A percentile compares a stretch with the other conserved stretches of the same genome.
phyloP scores from a whole-genome alignment of 2,329 filamentous ascomycete genomes.

The Diaporthe sp. region DNA sequence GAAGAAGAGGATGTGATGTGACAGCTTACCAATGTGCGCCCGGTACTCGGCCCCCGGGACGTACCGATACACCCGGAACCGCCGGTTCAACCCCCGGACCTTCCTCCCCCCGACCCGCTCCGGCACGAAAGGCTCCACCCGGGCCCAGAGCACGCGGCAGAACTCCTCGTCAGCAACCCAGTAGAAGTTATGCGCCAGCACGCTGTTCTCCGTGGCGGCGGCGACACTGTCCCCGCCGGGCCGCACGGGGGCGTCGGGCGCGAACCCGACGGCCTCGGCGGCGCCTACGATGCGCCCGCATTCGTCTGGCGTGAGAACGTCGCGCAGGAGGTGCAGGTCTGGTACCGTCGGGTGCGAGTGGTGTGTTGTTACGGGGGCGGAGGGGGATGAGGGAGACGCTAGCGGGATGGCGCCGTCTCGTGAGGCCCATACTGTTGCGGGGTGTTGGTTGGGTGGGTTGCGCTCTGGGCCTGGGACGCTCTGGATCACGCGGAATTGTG shows the following conservation, averaged over 20 bases:
- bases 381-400: constrained; percentile 44
- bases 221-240: constrained; percentile 72
- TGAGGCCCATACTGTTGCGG: constrained; percentile 74
- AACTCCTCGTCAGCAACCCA: constrained; percentile 76
- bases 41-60: constrained; percentile 80
- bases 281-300: constrained; percentile 76
- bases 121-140: constrained; percentile 71
- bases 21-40: constrained; percentile 66
- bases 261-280: constrained; percentile 74
- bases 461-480: constrained; percentile 69
- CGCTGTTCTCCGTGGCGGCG: constrained; percentile 62
- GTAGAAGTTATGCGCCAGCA: constrained; percentile 80
- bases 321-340: constrained; percentile 69
- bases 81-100: constrained; percentile 74
- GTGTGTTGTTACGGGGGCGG: constrained; percentile 61
- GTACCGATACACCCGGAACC: constrained; percentile 80
- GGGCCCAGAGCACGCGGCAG: constrained; percentile 72
- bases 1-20: not conserved
- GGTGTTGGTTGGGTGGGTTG: constrained; percentile 77
- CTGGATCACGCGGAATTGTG: constrained; percentile 69
- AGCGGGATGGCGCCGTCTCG: constrained; percentile 68
- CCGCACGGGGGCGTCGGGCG: constrained; percentile 75
- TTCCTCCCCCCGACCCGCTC: constrained; percentile 64
- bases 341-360: constrained; percentile 74
- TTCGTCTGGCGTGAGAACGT: constrained; percentile 71